phyloP scores from a whole-genome alignment of 768 basidiomycete species.

The Pleurotus djamor region DNA sequence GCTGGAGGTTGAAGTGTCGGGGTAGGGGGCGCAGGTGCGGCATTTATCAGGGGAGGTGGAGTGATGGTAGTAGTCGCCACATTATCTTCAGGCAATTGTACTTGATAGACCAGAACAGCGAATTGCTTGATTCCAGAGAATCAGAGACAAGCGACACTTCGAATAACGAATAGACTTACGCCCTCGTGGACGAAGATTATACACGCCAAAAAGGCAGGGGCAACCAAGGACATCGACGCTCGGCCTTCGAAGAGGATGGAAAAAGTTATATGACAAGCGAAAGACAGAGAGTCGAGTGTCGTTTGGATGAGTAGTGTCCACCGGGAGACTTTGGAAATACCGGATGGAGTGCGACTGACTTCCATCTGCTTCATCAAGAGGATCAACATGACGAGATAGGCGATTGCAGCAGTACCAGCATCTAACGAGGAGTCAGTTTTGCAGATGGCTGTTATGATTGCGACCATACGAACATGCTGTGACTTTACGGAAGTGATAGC shows the following conservation, averaged over 20 bases:
- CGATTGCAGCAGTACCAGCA: constrained; percentile 64
- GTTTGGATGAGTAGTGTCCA: constrained; percentile 84
- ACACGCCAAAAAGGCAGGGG: constrained; percentile 83
- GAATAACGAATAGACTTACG: constrained; percentile 40
- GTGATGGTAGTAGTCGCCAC: constrained; percentile 13
- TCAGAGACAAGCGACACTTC: neutral
- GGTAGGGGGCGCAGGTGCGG: constrained; percentile 16
- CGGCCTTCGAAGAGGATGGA: constrained; percentile 83
- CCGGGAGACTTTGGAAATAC: constrained; percentile 74
- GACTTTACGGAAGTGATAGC: constrained; percentile 72
- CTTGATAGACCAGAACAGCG: constrained; percentile 72
- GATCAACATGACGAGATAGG: constrained; percentile 64
- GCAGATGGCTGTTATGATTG: too few relatives aligned
- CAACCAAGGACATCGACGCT: constrained; percentile 76
- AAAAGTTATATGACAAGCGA: constrained; percentile 87
- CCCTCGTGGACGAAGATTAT: constrained; percentile 81
- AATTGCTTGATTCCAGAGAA: constrained; percentile 65
- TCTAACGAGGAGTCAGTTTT: constrained; percentile 39
- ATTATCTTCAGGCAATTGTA: constrained; percentile 76
- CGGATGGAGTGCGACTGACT: constrained; percentile 73
- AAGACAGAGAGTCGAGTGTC: constrained; percentile 78
- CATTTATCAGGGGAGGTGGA: constrained; percentile 13
- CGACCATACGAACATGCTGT: constrained; percentile 55
- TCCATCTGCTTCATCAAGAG: constrained; percentile 76
- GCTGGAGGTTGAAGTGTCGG: constrained; percentile 14